phyloP scores from a whole-genome alignment of 345 rosid species.

The Abelmoschus esculentus region DNA sequence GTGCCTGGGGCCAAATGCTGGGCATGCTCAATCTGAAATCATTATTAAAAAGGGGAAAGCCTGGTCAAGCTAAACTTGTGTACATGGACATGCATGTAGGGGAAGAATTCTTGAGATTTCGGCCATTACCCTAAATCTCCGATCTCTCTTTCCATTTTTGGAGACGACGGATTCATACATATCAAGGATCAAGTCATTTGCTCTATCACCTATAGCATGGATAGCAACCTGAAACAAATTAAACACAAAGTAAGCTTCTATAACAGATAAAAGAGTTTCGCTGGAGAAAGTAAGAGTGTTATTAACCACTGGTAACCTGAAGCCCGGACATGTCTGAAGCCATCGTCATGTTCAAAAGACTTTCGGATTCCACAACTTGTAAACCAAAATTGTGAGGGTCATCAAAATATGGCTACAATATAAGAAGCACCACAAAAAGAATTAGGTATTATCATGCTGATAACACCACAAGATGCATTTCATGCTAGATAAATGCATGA shows the following conservation, averaged over 20 bases:
- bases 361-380: conserved; percentile 45
- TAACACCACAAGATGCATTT: background rate
- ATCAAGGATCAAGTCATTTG: conserved; percentile 68
- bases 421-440: background rate
- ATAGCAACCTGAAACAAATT: conserved; percentile 59
- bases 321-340: conserved; percentile 71
- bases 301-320: conserved; percentile 40
- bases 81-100: background rate
- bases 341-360: conserved; percentile 58
- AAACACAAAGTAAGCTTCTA: conserved; percentile 2
- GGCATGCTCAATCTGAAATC: conserved; percentile 73
- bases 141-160: conserved; percentile 61
- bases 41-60: background rate
- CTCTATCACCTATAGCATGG: conserved; percentile 93
- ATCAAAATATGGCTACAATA: conserved; percentile 54
- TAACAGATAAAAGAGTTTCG: background rate
- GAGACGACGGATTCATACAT: conserved; percentile 49
- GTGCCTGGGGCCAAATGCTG: conserved; percentile 74
- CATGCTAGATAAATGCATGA: background rate
- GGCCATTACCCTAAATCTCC: conserved; percentile 72
- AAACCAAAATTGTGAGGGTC: conserved; percentile 71
- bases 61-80: background rate
- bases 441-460: background rate
- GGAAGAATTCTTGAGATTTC: conserved; percentile 11
- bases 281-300: background rate